Percentiles rank a stretch among this genome's conserved stretches.
These are phyloP conservation scores for Carex pumila DNA, from an alignment of 176 grass and related monocot species.

Conservation along the genomic window DNA sequence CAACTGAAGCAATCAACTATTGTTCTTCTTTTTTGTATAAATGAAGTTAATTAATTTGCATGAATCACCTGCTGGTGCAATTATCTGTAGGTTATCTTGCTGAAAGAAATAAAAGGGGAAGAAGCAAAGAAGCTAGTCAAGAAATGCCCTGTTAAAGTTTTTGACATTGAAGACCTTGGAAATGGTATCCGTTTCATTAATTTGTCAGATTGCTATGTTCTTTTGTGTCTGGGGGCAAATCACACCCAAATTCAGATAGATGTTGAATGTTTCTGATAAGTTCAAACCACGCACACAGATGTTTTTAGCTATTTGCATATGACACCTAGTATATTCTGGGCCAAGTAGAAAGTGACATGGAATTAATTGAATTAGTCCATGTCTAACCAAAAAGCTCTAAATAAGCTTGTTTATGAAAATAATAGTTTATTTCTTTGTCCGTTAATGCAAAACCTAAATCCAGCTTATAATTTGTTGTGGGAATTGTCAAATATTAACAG, in stretches of 20 bases:
- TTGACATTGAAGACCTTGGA: conserved; percentile 93
- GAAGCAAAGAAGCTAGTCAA: conserved; percentile 57
- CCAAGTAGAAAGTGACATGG: neutral
- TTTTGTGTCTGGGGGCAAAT: neutral
- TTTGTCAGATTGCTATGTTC: neutral
- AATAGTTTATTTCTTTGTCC: neutral
- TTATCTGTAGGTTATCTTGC: conserved; percentile 51
- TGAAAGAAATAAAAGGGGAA: conserved; percentile 47
- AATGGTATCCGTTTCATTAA: conserved; percentile 36
- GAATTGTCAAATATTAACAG: neutral
- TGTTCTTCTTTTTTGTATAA: neutral
- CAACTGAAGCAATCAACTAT: neutral
- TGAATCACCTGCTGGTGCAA: neutral
- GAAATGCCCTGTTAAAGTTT: conserved; percentile 73
- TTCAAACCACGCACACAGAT: neutral
- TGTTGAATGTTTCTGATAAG: neutral
- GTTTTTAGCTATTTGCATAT: neutral
- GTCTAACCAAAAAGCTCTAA: neutral
- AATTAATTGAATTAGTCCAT: neutral
- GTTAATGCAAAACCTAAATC: neutral
- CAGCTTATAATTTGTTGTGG: neutral
- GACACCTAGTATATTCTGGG: neutral
- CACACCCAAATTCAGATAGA: neutral
- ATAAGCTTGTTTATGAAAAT: neutral
- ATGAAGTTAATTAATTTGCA: conserved; percentile 7